Evolutionary conservation across 192 early-diverging fungal species (phyloP), one percentile per base, ranked within the genome.

Genomic region (Mortierella claussenii): DNA sequence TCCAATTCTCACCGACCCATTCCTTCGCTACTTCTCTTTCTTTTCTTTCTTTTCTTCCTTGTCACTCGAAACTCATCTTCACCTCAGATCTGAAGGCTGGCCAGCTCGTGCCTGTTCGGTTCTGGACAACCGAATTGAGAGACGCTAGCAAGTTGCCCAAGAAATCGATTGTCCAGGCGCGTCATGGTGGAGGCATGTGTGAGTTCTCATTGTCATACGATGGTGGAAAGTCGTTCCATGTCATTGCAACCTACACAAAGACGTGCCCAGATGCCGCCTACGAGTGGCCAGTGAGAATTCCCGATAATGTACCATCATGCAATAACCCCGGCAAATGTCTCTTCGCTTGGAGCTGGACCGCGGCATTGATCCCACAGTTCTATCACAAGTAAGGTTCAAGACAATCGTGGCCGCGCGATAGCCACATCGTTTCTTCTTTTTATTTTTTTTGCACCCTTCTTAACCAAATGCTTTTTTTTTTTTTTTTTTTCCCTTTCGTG

Each of bases 151-250:
- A 44, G 17, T 13, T 67, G n/a, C 61, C 60, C 3, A 58, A 65
- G 23, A 67, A 75, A 20, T 37, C 56, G 0, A 68, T 78, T 13
- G 65, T 69, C 34, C 80, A 85, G 11, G 86, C 86, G 5, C 80
- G 83, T 9, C 89, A 90, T 74, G 84, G 79, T 30, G 89, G 89
- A 27, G 91, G 91, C 12, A 82, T 90, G 65, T 90, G 89, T 54
- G 86, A 91, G 67, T 90, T 93, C 62, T 74, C 90, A 1, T 53
- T 93, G 21, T 87, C 85, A 1, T 84, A 85, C 34, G 86, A 93
- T 54, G 86, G 82, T 20, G 88, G 88, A 44, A 80, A 83, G 26
- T 83, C 82, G 21, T 93, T 67, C 23, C 70, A 69, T 49, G 58
- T 70, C 18, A 66, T 81, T 58, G 80, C 57, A 0, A 64, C 61